Percentiles rank a stretch among this genome's conserved stretches.
These are phyloP conservation scores for Purpureocillium takamizusanense DNA, from an alignment of 2,329 filamentous ascomycete genomes.

Conservation along the genomic window DNA sequence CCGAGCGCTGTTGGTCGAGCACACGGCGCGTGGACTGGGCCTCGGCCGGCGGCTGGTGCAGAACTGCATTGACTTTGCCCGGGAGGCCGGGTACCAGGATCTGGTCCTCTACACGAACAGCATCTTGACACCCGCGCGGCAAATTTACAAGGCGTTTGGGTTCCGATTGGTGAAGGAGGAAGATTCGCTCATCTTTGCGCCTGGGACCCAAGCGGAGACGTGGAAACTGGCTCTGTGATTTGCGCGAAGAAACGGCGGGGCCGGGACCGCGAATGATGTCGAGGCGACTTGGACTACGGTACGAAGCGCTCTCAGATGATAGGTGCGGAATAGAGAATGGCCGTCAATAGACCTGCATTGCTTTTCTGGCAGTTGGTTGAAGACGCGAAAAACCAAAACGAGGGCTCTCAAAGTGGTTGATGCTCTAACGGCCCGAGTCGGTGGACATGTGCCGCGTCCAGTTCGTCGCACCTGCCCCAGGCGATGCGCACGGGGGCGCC, in stretches of 20 bases:
- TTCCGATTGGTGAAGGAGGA: constrained; percentile 7
- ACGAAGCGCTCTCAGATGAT: no score
- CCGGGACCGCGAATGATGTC: no score
- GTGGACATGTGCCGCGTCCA: no score
- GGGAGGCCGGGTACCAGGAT: constrained; percentile 8
- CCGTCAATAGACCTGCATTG: no score
- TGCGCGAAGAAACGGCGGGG: not conserved
- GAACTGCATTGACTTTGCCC: constrained; percentile 11
- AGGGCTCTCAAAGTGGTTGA: no score
- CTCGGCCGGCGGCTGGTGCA: constrained; percentile 9
- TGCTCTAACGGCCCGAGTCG: no score
- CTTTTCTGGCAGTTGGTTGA: no score
- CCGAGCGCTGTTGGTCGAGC: constrained; percentile 15
- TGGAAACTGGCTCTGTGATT: not conserved
- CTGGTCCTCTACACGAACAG: constrained; percentile 11
- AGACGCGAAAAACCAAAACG: no score
- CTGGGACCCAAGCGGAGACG: not conserved
- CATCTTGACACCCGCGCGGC: constrained; percentile 8
- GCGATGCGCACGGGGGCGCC: not conserved
- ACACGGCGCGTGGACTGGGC: constrained; percentile 9
- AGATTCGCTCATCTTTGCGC: not conserved
- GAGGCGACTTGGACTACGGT: no score
- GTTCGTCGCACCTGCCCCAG: no score
- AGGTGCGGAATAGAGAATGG: no score
- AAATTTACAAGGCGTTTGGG: constrained; percentile 10